Conservation (phyloP, 2,329 filamentous ascomycete genomes). For the Botrytis tulipae region DNA sequence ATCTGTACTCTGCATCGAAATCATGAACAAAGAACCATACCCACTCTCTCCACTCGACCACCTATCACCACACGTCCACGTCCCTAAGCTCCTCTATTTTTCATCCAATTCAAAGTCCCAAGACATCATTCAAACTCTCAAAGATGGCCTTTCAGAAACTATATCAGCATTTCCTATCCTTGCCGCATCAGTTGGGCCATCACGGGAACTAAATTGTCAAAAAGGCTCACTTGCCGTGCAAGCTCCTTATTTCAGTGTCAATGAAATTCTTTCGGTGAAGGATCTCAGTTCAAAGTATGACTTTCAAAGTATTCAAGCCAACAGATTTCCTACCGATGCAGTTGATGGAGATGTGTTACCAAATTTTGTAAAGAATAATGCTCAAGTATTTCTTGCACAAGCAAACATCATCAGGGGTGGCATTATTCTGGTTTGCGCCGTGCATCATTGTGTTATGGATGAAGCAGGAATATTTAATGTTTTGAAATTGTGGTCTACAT, state of each 20-base stretch:
- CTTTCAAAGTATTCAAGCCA: background rate
- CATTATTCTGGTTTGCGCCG: background rate
- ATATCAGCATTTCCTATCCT: slow-evolving; percentile 1
- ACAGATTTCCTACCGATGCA: background rate
- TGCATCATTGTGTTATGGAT: slow-evolving; percentile 13
- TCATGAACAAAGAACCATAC: background rate
- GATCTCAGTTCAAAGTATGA: slow-evolving; percentile 7
- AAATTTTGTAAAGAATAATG: background rate
- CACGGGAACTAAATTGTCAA: background rate
- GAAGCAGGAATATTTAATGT: background rate
- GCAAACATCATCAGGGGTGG: slow-evolving; percentile 1
- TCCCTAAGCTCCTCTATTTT: slow-evolving; percentile 6
- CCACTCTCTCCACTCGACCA: background rate
- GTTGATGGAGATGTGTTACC: background rate
- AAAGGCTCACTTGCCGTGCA: slow-evolving; percentile 6
- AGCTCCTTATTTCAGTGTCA: background rate
- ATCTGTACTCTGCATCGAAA: background rate
- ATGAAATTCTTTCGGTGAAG: background rate
- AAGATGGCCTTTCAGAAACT: background rate
- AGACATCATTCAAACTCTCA: background rate
- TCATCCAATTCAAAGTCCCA: background rate
- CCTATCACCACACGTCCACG: slow-evolving; percentile 5
- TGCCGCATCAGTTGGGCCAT: background rate
- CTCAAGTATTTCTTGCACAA: background rate
- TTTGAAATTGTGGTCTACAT: slow-evolving; percentile 13